These are phyloP conservation scores for Didymosphaeria variabile DNA, from an alignment of 2,329 filamentous ascomycete genomes.

Conservation along the genomic window DNA sequence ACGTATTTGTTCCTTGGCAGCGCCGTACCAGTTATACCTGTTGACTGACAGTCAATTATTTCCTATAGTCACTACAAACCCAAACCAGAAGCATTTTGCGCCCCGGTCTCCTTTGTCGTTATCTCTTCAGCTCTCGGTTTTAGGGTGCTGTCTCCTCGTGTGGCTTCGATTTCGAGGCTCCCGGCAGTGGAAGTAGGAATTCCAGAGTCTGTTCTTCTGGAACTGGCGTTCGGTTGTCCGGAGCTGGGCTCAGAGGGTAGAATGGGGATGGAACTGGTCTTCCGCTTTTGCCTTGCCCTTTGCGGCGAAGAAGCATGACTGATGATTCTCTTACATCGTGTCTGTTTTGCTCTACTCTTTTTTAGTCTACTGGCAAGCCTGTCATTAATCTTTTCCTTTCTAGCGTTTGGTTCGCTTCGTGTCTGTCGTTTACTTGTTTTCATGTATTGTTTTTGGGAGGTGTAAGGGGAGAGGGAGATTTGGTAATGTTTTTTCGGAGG, in stretches of 20 bases:
- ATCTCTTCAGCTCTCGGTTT: constrained; percentile 36
- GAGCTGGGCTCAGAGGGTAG: constrained; percentile 31
- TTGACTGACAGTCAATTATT: constrained; percentile 42
- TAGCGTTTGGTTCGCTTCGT: constrained; percentile 3
- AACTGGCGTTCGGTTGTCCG: constrained; percentile 36
- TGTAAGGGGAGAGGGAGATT: not conserved
- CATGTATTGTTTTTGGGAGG: constrained; percentile 4
- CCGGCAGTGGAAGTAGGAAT: constrained; percentile 19
- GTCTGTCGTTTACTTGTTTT: constrained; percentile 9
- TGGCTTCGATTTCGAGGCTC: constrained; percentile 37
- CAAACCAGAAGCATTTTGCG: constrained; percentile 23
- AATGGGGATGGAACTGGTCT: constrained; percentile 41
- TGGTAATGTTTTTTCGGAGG: not conserved
- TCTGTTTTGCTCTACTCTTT: constrained; percentile 7
- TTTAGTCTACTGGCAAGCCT: constrained; percentile 6
- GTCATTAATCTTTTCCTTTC: constrained; percentile 12
- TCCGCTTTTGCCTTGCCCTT: constrained; percentile 17
- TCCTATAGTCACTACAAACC: constrained; percentile 36
- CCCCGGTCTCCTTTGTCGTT: constrained; percentile 44
- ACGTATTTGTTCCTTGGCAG: constrained; percentile 23
- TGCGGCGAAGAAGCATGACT: constrained; percentile 25
- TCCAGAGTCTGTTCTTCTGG: constrained; percentile 25
- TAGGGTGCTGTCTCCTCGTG: constrained; percentile 35
- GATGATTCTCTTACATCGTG: constrained; percentile 27
- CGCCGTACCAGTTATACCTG: constrained; percentile 30